A percentile compares a stretch with the other conserved stretches of the same genome.
Conservation (phyloP, 805 yeast species). For the Ogataea corticis region DNA sequence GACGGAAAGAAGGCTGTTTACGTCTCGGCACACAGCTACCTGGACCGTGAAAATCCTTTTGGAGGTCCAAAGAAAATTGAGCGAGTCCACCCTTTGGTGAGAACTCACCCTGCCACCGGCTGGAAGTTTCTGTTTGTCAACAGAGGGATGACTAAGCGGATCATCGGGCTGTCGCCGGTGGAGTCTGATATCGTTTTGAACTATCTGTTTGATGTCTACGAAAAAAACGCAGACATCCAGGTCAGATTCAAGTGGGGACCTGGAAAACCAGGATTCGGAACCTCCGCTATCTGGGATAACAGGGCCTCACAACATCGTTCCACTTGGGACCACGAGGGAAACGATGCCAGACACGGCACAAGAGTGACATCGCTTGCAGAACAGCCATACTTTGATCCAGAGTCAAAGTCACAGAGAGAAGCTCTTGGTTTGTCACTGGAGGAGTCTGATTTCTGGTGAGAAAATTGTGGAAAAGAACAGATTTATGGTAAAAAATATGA, state of each 20-base stretch:
- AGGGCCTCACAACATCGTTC: slow-evolving; percentile 45
- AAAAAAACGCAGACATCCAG: slow-evolving; percentile 53
- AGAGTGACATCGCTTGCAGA: slow-evolving; percentile 55
- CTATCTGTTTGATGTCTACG: slow-evolving; percentile 44
- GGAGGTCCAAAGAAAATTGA: slow-evolving; percentile 46
- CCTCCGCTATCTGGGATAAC: slow-evolving; percentile 52
- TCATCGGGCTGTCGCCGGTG: slow-evolving; percentile 49
- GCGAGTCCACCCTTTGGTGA: slow-evolving; percentile 57
- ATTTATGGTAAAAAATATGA: too few species aligned
- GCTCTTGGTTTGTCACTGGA: slow-evolving; percentile 39
- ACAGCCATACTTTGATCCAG: slow-evolving; percentile 48
- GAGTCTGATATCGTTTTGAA: slow-evolving; percentile 49
- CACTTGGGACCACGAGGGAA: slow-evolving; percentile 42
- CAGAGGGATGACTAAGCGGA: slow-evolving; percentile 48
- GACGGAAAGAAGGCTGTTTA: slow-evolving; percentile 51
- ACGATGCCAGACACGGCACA: slow-evolving; percentile 48
- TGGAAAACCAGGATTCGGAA: slow-evolving; percentile 38
- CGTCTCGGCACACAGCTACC: slow-evolving; percentile 39
- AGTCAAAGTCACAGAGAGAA: slow-evolving; percentile 51
- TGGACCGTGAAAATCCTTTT: slow-evolving; percentile 42
- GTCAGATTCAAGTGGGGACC: slow-evolving; percentile 49
- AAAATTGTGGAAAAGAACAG: neutral
- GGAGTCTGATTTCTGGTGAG: slow-evolving; percentile 17
- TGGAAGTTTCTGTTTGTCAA: slow-evolving; percentile 57
- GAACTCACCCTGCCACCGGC: slow-evolving; percentile 68